These are phyloP conservation scores for Ministeria vibrans DNA, from an alignment of 78 protist species.

Conservation along the genomic window DNA sequence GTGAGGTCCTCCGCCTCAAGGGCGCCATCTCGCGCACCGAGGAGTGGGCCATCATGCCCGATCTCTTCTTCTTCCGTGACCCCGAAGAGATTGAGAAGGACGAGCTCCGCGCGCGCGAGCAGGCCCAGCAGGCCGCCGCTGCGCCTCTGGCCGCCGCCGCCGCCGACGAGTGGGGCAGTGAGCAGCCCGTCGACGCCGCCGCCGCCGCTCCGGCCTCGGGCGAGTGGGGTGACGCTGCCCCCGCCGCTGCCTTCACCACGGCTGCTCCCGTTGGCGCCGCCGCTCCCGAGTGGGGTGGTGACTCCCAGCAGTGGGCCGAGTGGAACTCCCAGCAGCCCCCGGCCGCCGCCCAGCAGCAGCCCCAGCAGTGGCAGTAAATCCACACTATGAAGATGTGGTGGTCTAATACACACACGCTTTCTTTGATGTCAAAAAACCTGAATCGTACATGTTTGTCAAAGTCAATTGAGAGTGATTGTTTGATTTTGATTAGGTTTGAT, in stretches of 20 bases:
- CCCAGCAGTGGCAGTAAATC: no score
- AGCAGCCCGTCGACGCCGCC: neutral
- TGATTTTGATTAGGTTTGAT: no score
- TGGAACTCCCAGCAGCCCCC: no score
- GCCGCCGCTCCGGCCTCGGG: neutral
- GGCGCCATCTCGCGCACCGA: conserved; percentile 77
- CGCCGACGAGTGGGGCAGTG: conserved; percentile 3
- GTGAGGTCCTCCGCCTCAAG: conserved; percentile 98
- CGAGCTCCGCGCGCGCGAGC: conserved; percentile 15
- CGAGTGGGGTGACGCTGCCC: neutral
- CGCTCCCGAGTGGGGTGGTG: no score
- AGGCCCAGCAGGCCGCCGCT: neutral
- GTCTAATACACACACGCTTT: no score
- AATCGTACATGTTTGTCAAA: no score
- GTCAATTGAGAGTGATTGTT: no score
- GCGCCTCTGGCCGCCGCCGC: neutral
- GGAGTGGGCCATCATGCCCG: conserved; percentile 92
- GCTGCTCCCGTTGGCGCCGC: neutral
- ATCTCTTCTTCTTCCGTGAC: conserved; percentile 92
- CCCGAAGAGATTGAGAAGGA: conserved; percentile 76
- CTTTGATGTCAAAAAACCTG: no score
- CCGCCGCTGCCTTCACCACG: neutral
- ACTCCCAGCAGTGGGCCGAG: no score
- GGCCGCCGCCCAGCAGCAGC: no score
- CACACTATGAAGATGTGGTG: no score